These are phyloP conservation scores for Eimeria falciformis DNA, from an alignment of 169 alveolate genomes.

Conservation along the genomic window DNA sequence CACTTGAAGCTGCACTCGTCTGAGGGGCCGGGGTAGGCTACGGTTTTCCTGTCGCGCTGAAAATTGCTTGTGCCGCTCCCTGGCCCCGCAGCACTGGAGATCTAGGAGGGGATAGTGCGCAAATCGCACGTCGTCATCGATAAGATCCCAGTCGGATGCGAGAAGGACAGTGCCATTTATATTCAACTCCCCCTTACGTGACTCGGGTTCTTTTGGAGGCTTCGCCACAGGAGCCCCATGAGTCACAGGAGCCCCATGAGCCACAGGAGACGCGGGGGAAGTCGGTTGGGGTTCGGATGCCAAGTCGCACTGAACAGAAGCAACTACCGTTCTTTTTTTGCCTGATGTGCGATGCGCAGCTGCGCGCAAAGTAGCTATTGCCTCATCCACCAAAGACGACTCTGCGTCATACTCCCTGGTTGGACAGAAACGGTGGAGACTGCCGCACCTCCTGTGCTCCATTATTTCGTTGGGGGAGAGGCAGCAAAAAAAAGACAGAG, in stretches of 20 bases:
- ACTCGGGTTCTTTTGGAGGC: background rate
- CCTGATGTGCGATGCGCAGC: conserved; percentile 13
- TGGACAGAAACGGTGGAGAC: conserved; percentile 19
- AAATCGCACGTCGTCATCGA: conserved; percentile 39
- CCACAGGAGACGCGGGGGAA: background rate
- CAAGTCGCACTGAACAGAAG: conserved; percentile 40
- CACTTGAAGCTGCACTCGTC: background rate
- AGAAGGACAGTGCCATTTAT: conserved; percentile 5
- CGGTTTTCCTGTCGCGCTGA: background rate
- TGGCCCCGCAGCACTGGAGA: conserved; percentile 37
- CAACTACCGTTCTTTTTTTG: background rate
- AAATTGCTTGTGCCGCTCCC: conserved; percentile 20
- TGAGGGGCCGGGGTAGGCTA: background rate
- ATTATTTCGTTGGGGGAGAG: background rate
- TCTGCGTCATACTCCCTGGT: conserved; percentile 3
- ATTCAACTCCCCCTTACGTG: conserved; percentile 1
- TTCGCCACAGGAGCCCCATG: background rate
- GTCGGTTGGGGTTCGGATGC: background rate
- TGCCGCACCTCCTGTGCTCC: background rate
- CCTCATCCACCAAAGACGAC: conserved; percentile 24
- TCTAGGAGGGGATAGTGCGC: conserved; percentile 7
- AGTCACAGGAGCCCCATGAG: background rate
- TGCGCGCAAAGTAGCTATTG: conserved; percentile 12
- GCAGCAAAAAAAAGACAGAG: background rate
- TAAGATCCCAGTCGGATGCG: background rate